Conservation (phyloP, 176 grass and related monocot genomes). For the Ensete ventricosum region DNA sequence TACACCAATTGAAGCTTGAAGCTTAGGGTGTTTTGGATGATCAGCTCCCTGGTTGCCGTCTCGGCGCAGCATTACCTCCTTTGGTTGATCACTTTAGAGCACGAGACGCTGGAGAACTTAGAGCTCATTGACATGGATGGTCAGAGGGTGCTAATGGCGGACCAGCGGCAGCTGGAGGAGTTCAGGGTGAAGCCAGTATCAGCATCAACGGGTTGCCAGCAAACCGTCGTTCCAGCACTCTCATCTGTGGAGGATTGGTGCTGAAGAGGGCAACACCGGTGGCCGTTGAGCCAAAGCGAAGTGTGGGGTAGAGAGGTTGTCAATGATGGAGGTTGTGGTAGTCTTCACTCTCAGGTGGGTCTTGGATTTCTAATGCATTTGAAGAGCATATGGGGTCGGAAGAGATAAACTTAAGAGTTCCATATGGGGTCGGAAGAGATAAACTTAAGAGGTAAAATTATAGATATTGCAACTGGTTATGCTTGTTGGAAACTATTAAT, state of each 20-base stretch:
- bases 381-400: slow-evolving; percentile 65
- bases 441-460: not conserved
- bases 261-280: slow-evolving; percentile 79
- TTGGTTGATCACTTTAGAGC: slow-evolving; percentile 56
- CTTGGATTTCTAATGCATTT: slow-evolving; percentile 75
- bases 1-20: slow-evolving; percentile 57
- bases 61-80: slow-evolving; percentile 70
- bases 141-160: slow-evolving; percentile 77
- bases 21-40: slow-evolving; percentile 76
- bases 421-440: slow-evolving; percentile 34
- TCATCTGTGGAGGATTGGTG: slow-evolving; percentile 40
- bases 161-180: slow-evolving; percentile 51
- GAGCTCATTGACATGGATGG: slow-evolving; percentile 65
- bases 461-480: not conserved
- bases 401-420: slow-evolving; percentile 37
- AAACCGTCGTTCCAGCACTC: slow-evolving; percentile 75
- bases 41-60: slow-evolving; percentile 74
- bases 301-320: slow-evolving; percentile 30
- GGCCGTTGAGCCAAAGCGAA: slow-evolving; percentile 60
- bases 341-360: not conserved
- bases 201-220: slow-evolving; percentile 39
- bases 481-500: not conserved
- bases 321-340: slow-evolving; percentile 5
- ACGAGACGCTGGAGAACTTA: slow-evolving; percentile 52
- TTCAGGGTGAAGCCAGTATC: slow-evolving; percentile 50